These are phyloP conservation scores for Bauhinia variegata DNA, from an alignment of 306 rosid genomes.

Conservation along the genomic window DNA sequence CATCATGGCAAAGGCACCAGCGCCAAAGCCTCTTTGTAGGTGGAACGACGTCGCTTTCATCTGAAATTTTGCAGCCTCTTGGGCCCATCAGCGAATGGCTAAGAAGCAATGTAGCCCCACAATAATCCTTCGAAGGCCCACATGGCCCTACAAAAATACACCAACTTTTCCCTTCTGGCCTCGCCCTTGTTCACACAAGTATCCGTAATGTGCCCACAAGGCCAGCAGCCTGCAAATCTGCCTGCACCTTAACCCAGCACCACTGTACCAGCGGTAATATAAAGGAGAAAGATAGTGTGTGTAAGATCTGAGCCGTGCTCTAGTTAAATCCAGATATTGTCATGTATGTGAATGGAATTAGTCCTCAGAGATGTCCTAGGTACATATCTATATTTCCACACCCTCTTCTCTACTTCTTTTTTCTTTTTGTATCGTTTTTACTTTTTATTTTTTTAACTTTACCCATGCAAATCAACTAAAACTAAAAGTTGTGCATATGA, in stretches of 20 bases:
- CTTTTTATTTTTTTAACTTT: too few species aligned
- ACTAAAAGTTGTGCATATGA: too few species aligned
- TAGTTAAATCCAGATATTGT: too few species aligned
- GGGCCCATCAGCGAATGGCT: conserved; percentile 46
- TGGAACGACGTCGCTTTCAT: conserved; percentile 15
- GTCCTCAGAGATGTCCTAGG: too few species aligned
- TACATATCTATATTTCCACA: too few species aligned
- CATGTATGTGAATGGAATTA: too few species aligned
- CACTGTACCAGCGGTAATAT: background rate
- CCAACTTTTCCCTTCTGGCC: conserved; percentile 15
- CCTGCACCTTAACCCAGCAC: conserved; percentile 39
- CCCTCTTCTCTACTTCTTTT: too few species aligned
- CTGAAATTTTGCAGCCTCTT: conserved; percentile 29
- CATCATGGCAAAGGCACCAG: conserved; percentile 15
- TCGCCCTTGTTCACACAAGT: background rate
- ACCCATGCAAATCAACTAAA: too few species aligned
- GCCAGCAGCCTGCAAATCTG: conserved; percentile 44
- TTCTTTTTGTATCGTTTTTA: too few species aligned
- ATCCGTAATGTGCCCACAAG: conserved; percentile 46
- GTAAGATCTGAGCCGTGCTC: too few species aligned
- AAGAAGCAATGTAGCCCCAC: conserved; percentile 35
- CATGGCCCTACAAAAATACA: conserved; percentile 38
- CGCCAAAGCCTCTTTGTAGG: background rate
- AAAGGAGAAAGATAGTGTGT: too few species aligned
- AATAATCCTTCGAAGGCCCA: conserved; percentile 7